A percentile compares a stretch with the other conserved stretches of the same genome.
phyloP scores from a whole-genome alignment of 176 grass and related monocot species.

The Neostapfia colusana region DNA sequence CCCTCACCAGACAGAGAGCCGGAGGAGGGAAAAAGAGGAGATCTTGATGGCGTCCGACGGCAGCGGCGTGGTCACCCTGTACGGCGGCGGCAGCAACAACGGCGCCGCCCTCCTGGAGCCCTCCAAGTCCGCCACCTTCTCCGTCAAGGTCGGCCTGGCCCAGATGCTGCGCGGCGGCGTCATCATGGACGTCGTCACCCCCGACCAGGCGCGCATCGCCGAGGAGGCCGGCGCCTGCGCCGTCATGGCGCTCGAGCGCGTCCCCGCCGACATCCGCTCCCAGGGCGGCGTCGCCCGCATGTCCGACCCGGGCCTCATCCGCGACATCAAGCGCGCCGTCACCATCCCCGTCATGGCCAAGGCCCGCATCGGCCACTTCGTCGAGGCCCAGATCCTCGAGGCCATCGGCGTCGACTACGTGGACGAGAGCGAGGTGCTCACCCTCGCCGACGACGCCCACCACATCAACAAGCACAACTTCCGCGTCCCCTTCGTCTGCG shows the following conservation, averaged over 20 bases:
- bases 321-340: constrained; percentile 89
- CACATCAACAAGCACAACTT: constrained; percentile 88
- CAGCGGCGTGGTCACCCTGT: too few species aligned
- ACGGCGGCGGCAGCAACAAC: too few species aligned
- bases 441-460: constrained; percentile 63
- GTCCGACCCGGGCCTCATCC: constrained; percentile 75
- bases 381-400: constrained; percentile 48
- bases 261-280: constrained; percentile 79
- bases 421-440: constrained; percentile 91
- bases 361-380: constrained; percentile 86
- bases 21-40: too few species aligned
- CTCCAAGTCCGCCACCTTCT: constrained; percentile 36
- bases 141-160: constrained; percentile 70
- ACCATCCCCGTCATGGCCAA: constrained; percentile 98
- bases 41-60: too few species aligned
- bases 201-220: constrained; percentile 69
- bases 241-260: constrained; percentile 81
- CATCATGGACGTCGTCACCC: constrained; percentile 74
- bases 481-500: constrained; percentile 80
- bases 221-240: constrained; percentile 84
- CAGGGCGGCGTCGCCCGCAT: constrained; percentile 79
- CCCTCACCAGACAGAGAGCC: too few species aligned
- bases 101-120: too few species aligned
- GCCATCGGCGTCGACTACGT: constrained; percentile 82
- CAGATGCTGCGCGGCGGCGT: constrained; percentile 87